Evolutionary conservation across 495 filamentous ascomycete genomes (phyloP), one percentile per base, ranked within the genome.

Genomic region (Talaromyces liani): DNA sequence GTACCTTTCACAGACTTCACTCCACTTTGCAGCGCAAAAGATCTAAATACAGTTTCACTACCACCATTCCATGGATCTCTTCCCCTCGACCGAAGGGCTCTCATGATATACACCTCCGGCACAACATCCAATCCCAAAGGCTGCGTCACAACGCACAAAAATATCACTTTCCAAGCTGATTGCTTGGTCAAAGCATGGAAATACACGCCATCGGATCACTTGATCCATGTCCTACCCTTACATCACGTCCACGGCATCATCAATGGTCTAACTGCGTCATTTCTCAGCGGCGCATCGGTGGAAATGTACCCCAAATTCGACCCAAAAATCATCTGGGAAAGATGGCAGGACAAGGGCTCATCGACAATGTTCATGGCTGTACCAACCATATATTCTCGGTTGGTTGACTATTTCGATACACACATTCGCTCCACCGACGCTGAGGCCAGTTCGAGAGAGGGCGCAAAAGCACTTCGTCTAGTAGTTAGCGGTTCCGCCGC

Each of bases 91-190:
- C 74, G 72, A 39, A 73, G 72, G 27, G 78, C 77, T 0, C 67
- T 79, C 58, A 80, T 80, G 70, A 78, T 80, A 62, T 80, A 80
- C 62, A 80, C 78, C 7, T 77, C 73, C 24, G 78, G 78, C 39
- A 80, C 78, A 31, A 80, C 78, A 4, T 76, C 74, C 6, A 74
- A 71, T 16, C 76, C 78, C 22, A 80, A 80, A 59, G 77, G 77
- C 29, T 77, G 74, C 55, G 73, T 79, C 27, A 76, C 74, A 20
- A 80, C 76, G 4, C 77, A 80, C 49, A 75, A 74, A 58, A 79
- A 70, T 57, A 77, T 80, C 55, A 78, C 73, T 8, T 79, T 78
- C 64, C 76, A 80, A 60, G 77, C 77, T 9, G 66, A 64, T 53
- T 74, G 67, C 54, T 70, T 80, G 7, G 67, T 72, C 60, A 69